phyloP scores from a whole-genome alignment of 1,284 basidiomycete species.

The Neolentinus lepideus region DNA sequence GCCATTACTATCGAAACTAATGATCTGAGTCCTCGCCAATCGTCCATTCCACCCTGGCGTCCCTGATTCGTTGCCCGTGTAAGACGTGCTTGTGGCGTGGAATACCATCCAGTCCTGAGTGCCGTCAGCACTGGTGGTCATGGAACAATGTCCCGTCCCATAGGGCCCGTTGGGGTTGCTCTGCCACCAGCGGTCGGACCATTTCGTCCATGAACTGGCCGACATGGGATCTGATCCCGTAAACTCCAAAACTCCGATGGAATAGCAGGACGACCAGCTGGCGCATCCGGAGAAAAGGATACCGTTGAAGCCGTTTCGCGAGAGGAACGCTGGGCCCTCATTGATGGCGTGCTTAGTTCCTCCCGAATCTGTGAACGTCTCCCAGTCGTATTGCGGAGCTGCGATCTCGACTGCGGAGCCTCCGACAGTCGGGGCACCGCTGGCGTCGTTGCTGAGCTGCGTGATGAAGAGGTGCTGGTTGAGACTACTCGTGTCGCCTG shows the following conservation, averaged over 20 bases:
- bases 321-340: background rate
- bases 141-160: background rate
- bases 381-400: background rate
- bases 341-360: background rate
- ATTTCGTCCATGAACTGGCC: background rate
- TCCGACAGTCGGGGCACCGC: background rate
- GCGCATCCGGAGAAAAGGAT: background rate
- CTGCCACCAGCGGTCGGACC: background rate
- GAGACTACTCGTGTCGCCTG: background rate
- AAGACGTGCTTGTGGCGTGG: background rate
- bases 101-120: background rate
- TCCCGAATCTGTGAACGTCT: background rate
- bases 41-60: background rate
- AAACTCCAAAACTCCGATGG: background rate
- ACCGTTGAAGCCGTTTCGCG: background rate
- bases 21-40: background rate
- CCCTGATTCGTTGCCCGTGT: background rate
- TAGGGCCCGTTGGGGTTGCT: background rate
- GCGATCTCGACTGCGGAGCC: background rate
- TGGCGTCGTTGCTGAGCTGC: background rate
- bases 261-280: background rate
- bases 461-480: background rate
- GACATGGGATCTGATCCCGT: background rate
- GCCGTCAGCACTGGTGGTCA: background rate
- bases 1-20: background rate